These are phyloP conservation scores for Phoma sp. DNA, from an alignment of 2,329 filamentous ascomycete genomes.

Conservation along the genomic window DNA sequence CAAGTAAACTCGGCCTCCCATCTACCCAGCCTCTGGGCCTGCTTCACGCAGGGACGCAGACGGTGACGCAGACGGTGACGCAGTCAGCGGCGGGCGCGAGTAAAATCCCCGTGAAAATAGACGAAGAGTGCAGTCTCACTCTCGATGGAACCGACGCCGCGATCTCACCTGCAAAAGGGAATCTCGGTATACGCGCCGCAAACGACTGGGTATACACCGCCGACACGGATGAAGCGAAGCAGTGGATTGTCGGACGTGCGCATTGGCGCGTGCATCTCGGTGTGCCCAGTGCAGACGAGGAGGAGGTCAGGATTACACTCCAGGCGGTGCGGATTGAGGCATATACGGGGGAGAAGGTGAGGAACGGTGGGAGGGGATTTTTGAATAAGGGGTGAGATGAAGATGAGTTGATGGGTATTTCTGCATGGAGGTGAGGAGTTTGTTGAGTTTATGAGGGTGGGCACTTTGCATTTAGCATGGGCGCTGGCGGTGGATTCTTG, in stretches of 20 bases:
- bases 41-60: too few relatives aligned
- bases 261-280: constrained; percentile 65
- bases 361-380: neutral
- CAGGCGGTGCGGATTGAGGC: neutral
- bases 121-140: neutral
- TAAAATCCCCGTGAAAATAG: neutral
- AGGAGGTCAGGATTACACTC: neutral
- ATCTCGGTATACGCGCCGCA: too few relatives aligned
- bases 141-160: too few relatives aligned
- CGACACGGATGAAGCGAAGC: too few relatives aligned
- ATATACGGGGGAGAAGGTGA: neutral
- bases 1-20: constrained; percentile 77
- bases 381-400: neutral
- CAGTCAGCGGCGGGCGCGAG: neutral
- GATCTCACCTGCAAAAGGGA: neutral
- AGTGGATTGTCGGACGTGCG: constrained; percentile 48
- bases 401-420: too few relatives aligned
- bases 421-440: too few relatives aligned
- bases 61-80: neutral
- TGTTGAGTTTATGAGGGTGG: too few relatives aligned
- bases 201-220: too few relatives aligned
- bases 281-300: too few relatives aligned
- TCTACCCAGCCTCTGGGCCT: constrained; percentile 63
- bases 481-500: too few relatives aligned
- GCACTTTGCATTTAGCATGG: too few relatives aligned